A percentile compares a stretch with the other conserved stretches of the same genome.
phyloP scores from a whole-genome alignment of 2,329 filamentous ascomycete genomes.

The Chaetomiaceae sp. region DNA sequence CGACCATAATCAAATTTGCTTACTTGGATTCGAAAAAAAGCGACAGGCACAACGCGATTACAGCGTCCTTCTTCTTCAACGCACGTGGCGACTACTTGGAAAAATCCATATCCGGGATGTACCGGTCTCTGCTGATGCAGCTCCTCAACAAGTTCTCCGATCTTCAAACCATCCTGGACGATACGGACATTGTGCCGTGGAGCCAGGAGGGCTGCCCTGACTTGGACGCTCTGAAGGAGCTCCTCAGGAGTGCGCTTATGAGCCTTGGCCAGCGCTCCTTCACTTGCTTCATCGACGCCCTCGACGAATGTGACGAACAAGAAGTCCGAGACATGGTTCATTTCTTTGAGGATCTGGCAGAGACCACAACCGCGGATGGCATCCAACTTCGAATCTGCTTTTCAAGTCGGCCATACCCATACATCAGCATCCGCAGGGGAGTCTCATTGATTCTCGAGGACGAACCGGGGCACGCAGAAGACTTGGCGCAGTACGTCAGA shows the following conservation, averaged over 20 bases:
- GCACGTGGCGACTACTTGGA: slow-evolving; percentile 41
- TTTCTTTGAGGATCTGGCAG: slow-evolving; percentile 37
- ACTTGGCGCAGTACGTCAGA: slow-evolving; percentile 30
- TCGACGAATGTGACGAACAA: slow-evolving; percentile 41
- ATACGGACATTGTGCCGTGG: slow-evolving; percentile 1
- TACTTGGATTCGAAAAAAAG: slow-evolving; percentile 17
- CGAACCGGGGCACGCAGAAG: slow-evolving; percentile 31
- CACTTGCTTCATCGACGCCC: slow-evolving; percentile 36
- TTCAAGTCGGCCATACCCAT: slow-evolving; percentile 43
- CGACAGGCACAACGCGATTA: slow-evolving; percentile 17
- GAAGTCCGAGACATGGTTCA: slow-evolving; percentile 39
- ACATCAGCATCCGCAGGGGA: slow-evolving; percentile 31
- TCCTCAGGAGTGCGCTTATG: slow-evolving; percentile 23
- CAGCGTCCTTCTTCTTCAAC: slow-evolving; percentile 47
- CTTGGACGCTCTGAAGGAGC: slow-evolving; percentile 19
- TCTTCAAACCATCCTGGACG: slow-evolving; percentile 33
- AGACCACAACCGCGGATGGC: slow-evolving; percentile 19
- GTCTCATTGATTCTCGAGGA: slow-evolving; percentile 30
- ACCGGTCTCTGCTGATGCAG: slow-evolving; percentile 45
- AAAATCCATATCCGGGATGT: slow-evolving; percentile 43
- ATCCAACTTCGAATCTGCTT: slow-evolving; percentile 35
- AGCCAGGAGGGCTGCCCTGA: background rate
- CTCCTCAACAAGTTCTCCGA: slow-evolving; percentile 35
- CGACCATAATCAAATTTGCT: slow-evolving; percentile 42
- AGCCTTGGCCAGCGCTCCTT: slow-evolving; percentile 13